phyloP scores from a whole-genome alignment of 2,329 filamentous ascomycete species.

The Xylaria sp. region DNA sequence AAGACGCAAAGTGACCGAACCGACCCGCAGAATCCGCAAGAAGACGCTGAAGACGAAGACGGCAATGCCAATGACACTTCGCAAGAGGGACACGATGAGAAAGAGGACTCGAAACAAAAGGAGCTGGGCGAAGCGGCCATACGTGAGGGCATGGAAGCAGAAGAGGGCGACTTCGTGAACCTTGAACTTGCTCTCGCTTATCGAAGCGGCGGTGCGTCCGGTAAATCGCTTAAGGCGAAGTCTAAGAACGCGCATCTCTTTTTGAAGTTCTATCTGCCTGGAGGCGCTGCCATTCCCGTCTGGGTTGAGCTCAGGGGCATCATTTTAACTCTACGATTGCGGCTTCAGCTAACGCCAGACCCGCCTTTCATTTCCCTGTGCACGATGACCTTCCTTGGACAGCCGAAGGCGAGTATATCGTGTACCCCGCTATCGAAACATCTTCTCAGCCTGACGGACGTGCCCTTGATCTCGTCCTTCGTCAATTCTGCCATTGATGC shows the following conservation, averaged over 20 bases:
- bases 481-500: constrained; percentile 75
- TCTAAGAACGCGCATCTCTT: constrained; percentile 74
- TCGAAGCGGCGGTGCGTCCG: constrained; percentile 62
- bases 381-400: constrained; percentile 74
- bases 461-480: constrained; percentile 74
- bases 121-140: constrained; percentile 43
- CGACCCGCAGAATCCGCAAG: constrained; percentile 41
- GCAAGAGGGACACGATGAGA: constrained; percentile 33
- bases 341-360: constrained; percentile 74
- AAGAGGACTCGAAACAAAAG: constrained; percentile 38
- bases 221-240: constrained; percentile 62
- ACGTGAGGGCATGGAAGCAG: constrained; percentile 69
- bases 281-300: constrained; percentile 59
- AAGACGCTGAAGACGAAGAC: constrained; percentile 33
- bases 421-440: constrained; percentile 72
- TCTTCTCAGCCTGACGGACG: constrained; percentile 73
- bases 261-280: constrained; percentile 69
- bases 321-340: constrained; percentile 69
- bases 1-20: constrained; percentile 52
- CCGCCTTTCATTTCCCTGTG: constrained; percentile 77
- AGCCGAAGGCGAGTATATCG: constrained; percentile 71
- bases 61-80: constrained; percentile 39
- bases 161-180: constrained; percentile 79
- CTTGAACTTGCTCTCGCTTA: constrained; percentile 77
- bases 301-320: constrained; percentile 77